Percentiles rank a stretch among this genome's conserved stretches.
Conservation (phyloP, 345 rosid species). For the Xanthoceras sorbifolium region DNA sequence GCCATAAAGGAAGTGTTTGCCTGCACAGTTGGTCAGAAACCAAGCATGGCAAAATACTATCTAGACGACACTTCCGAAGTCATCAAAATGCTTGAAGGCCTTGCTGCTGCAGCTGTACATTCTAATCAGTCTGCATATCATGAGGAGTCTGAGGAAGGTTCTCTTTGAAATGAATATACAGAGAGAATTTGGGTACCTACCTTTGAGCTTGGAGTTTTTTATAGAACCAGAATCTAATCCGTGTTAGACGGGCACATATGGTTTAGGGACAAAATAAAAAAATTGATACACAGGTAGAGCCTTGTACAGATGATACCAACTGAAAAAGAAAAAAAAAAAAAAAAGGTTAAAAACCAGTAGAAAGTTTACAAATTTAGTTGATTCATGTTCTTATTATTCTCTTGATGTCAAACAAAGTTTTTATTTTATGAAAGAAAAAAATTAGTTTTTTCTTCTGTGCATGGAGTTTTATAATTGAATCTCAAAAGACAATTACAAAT, state of each 20-base stretch:
- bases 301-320: slow-evolving; percentile 22
- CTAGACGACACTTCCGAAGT: slow-evolving; percentile 69
- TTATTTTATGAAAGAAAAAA: neutral
- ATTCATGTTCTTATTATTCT: slow-evolving; percentile 7
- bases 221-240: neutral
- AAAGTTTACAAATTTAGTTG: neutral
- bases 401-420: neutral
- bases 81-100: slow-evolving; percentile 57
- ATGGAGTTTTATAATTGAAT: neutral
- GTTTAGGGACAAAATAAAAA: neutral
- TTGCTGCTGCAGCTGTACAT: slow-evolving; percentile 40
- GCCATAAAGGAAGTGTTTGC: slow-evolving; percentile 59
- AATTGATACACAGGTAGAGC: neutral
- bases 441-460: neutral
- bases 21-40: slow-evolving; percentile 86
- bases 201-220: neutral
- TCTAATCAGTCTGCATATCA: slow-evolving; percentile 1
- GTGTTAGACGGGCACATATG: slow-evolving; percentile 1
- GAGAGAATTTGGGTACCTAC: neutral
- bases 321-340: neutral
- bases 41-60: slow-evolving; percentile 83
- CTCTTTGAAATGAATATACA: slow-evolving; percentile 1
- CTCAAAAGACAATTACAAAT: no score
- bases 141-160: slow-evolving; percentile 1
- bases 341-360: neutral